Evolutionary conservation across 1,284 basidiomycete genomes (phyloP).

Genomic region (Boletus albobrunnescens): DNA sequence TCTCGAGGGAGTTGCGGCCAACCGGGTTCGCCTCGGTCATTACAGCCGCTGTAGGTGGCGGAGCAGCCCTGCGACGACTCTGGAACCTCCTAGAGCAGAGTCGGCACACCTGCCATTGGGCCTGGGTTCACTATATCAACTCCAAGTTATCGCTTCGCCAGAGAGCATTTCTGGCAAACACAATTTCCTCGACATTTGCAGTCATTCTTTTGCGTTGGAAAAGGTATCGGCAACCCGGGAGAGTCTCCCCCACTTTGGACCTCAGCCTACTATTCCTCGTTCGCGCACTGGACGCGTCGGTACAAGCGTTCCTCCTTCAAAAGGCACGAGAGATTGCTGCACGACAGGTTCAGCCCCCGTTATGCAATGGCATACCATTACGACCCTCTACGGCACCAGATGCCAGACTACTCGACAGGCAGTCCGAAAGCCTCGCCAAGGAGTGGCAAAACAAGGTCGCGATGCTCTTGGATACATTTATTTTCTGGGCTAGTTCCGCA

Average conservation of each 20-base stretch:
- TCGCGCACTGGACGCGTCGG: slow-evolving; percentile 59
- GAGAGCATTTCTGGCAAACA: slow-evolving; percentile 54
- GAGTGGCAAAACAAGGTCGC: slow-evolving; percentile 22
- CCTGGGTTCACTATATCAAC: not conserved
- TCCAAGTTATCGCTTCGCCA: slow-evolving; percentile 31
- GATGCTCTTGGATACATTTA: slow-evolving; percentile 56
- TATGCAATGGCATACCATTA: not conserved
- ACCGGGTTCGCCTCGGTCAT: slow-evolving; percentile 68
- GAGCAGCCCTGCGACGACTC: slow-evolving; percentile 46
- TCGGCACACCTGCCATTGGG: slow-evolving; percentile 4
- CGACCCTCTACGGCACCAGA: not conserved
- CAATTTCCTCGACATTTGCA: slow-evolving; percentile 54
- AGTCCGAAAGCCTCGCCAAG: slow-evolving; percentile 9
- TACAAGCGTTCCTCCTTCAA: slow-evolving; percentile 38
- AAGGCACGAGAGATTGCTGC: slow-evolving; percentile 8
- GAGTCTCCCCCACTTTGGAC: slow-evolving; percentile 57
- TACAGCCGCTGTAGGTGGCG: slow-evolving; percentile 60
- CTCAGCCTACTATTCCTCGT: slow-evolving; percentile 65
- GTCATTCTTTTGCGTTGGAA: slow-evolving; percentile 51
- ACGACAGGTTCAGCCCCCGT: not conserved
- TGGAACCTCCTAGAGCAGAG: slow-evolving; percentile 40
- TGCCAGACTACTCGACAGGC: slow-evolving; percentile 1
- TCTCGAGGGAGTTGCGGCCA: slow-evolving; percentile 52
- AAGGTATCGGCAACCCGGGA: slow-evolving; percentile 2
- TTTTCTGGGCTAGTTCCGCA: slow-evolving; percentile 72